Evolutionary conservation across 1,284 basidiomycete species (phyloP).

Genomic region (Xanthoconium separans): DNA sequence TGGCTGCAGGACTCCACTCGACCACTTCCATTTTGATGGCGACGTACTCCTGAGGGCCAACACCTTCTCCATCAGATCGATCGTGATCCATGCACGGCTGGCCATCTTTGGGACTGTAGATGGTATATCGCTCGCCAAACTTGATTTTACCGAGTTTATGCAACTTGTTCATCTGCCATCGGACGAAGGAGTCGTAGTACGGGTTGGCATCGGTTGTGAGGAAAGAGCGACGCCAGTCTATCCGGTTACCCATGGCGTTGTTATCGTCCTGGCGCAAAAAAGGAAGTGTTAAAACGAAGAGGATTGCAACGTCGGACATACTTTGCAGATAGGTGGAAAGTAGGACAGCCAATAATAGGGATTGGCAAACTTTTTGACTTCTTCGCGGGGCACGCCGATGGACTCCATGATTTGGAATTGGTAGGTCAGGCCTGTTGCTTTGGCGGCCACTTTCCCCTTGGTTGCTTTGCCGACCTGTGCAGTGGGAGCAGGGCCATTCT

Average conservation of each 20-base stretch:
- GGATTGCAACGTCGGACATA: slow-evolving; percentile 36
- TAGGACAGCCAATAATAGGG: slow-evolving; percentile 90
- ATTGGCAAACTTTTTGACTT: slow-evolving; percentile 97
- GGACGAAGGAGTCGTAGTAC: slow-evolving; percentile 96
- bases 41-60: slow-evolving; percentile 97
- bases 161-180: slow-evolving; percentile 98
- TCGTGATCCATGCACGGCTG: slow-evolving; percentile 99
- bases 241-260: slow-evolving; percentile 84
- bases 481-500: slow-evolving; percentile 36
- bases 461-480: slow-evolving; percentile 79
- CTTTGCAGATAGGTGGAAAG: slow-evolving; percentile 95
- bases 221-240: slow-evolving; percentile 98
- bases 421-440: slow-evolving; percentile 92
- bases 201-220: slow-evolving; percentile 95
- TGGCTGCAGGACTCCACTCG: slow-evolving; percentile 71
- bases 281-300: slow-evolving; percentile 8
- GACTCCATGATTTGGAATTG: slow-evolving; percentile 99
- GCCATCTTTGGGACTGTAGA: slow-evolving; percentile 99
- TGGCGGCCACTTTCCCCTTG: slow-evolving; percentile 95
- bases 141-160: slow-evolving; percentile 87
- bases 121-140: slow-evolving; percentile 98
- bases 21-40: slow-evolving; percentile 94
- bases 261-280: slow-evolving; percentile 68
- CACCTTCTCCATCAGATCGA: slow-evolving; percentile 90
- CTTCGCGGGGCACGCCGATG: slow-evolving; percentile 81